phyloP scores from a whole-genome alignment of 148 eudicot genomes.

The Camellia japonica region DNA sequence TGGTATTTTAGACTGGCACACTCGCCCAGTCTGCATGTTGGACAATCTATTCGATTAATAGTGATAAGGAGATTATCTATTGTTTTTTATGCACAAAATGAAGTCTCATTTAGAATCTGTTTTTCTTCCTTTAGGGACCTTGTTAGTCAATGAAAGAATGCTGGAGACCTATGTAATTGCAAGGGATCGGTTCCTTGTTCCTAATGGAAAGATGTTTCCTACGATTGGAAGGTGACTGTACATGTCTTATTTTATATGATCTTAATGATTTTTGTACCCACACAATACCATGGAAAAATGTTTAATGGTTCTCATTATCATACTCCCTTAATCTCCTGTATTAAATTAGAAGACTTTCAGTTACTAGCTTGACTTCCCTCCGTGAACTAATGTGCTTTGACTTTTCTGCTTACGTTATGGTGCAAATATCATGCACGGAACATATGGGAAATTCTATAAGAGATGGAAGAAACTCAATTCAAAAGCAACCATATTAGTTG shows the following conservation, averaged over 20 bases:
- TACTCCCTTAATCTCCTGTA: background rate
- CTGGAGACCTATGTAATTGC: slow-evolving; percentile 95
- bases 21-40: background rate
- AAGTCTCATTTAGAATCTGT: background rate
- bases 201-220: slow-evolving; percentile 97
- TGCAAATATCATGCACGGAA: background rate
- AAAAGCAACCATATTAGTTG: background rate
- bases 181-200: slow-evolving; percentile 88
- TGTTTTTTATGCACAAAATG: background rate
- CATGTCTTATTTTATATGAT: background rate
- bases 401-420: background rate
- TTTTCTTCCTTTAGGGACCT: slow-evolving; percentile 57
- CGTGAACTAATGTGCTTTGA: background rate
- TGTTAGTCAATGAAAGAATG: slow-evolving; percentile 96
- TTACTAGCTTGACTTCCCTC: background rate
- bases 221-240: slow-evolving; percentile 77
- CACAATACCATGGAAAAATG: background rate
- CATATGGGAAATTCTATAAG: background rate
- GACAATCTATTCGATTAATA: background rate
- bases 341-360: no score
- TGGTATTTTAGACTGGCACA: no score
- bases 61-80: background rate
- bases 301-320: background rate
- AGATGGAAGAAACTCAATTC: background rate
- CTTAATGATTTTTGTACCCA: background rate